Conservation (phyloP, 805 yeast species). For the Komagataella populi region DNA sequence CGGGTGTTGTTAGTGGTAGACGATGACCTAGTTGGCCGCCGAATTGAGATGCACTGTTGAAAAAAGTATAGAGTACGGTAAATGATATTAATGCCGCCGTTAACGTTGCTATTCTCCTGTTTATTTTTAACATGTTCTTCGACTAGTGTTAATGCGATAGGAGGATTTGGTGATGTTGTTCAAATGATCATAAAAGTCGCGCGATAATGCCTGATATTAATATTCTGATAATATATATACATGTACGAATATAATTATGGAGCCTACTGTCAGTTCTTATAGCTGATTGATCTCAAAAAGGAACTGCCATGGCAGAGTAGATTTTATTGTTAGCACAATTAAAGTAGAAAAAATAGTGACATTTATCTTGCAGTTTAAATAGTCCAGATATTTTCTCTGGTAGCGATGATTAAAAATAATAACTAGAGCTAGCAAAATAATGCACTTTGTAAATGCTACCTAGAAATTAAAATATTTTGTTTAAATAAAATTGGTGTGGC, state of each 20-base stretch:
- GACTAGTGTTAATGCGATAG: not conserved
- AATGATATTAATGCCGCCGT: not conserved
- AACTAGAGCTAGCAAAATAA: no score
- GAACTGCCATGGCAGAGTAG: not conserved
- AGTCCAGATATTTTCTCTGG: no score
- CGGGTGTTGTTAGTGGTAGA: not conserved
- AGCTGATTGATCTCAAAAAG: no score
- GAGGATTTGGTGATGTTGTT: not conserved
- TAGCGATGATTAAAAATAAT: no score
- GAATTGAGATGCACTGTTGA: not conserved
- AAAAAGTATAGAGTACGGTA: not conserved
- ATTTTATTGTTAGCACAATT: no score
- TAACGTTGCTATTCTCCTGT: not conserved
- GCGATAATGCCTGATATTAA: not conserved
- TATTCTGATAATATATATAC: not conserved
- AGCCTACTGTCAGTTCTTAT: not conserved
- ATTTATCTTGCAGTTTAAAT: no score
- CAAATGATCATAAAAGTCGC: not conserved
- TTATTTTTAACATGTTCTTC: not conserved
- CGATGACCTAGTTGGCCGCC: not conserved
- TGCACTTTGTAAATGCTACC: no score
- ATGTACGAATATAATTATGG: no score
- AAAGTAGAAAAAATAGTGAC: no score
- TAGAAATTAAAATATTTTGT: no score
- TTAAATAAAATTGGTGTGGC: no score